Conservation (phyloP, 2,329 filamentous ascomycete genomes). For the Colletotrichum sp. region DNA sequence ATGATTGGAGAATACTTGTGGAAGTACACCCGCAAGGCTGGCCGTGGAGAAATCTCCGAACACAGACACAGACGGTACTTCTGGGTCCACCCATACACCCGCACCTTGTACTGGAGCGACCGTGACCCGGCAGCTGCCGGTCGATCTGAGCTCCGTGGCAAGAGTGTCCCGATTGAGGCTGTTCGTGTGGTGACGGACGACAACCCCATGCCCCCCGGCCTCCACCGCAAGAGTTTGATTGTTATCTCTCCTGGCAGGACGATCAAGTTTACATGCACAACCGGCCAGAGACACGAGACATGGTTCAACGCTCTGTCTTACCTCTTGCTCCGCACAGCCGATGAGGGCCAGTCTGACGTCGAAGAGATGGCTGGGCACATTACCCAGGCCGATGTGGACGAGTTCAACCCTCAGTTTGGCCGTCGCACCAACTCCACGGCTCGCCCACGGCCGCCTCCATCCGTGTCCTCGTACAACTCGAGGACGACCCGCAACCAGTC, state of each 20-base stretch:
- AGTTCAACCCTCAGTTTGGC: constrained; percentile 77
- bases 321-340: constrained; percentile 77
- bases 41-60: constrained; percentile 85
- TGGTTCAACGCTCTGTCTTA: constrained; percentile 99
- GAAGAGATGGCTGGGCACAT: constrained; percentile 64
- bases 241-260: constrained; percentile 87
- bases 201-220: constrained; percentile 91
- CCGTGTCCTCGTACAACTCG: constrained; percentile 82
- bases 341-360: constrained; percentile 65
- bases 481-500: constrained; percentile 72
- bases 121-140: constrained; percentile 82
- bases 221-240: constrained; percentile 92
- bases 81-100: constrained; percentile 98
- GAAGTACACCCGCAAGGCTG: constrained; percentile 97
- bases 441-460: constrained; percentile 62
- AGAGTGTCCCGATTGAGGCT: constrained; percentile 93
- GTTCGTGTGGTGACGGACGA: constrained; percentile 92
- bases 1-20: constrained; percentile 99
- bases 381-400: constrained; percentile 69
- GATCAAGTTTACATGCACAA: constrained; percentile 93
- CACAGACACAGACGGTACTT: constrained; percentile 95
- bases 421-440: constrained; percentile 31
- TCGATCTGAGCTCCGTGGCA: constrained; percentile 76
- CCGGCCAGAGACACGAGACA: constrained; percentile 92
- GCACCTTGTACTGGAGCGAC: constrained; percentile 96